Evolutionary conservation across 495 filamentous ascomycete species (phyloP).

Genomic region (Penicillium steckii): DNA sequence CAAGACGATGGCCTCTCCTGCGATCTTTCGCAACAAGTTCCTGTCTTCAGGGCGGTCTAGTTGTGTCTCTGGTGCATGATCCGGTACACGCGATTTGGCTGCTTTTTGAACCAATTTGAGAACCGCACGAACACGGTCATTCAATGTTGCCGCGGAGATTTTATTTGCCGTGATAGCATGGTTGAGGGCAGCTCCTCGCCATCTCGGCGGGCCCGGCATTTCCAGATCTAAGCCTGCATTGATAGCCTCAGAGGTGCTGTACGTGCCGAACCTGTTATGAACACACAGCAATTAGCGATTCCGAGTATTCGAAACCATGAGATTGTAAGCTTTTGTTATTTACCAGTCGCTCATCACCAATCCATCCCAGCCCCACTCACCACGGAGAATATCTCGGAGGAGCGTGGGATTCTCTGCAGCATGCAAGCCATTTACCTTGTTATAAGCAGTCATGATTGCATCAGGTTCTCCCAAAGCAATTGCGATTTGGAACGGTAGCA

Average conservation of each 20-base stretch:
- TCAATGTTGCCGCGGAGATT: conserved; percentile 48
- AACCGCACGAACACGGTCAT: conserved; percentile 56
- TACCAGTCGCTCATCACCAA: conserved; percentile 73
- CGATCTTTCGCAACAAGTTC: conserved; percentile 57
- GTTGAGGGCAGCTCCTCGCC: conserved; percentile 51
- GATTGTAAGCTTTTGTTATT: too few species aligned
- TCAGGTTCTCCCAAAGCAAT: conserved; percentile 55
- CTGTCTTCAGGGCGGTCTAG: conserved; percentile 61
- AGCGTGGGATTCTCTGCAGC: conserved; percentile 60
- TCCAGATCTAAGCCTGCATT: conserved; percentile 68
- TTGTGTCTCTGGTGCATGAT: conserved; percentile 53
- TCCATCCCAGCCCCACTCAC: conserved; percentile 69
- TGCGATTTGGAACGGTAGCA: conserved; percentile 68
- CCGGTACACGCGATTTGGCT: conserved; percentile 53
- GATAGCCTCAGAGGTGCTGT: conserved; percentile 58
- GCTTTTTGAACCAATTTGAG: conserved; percentile 58
- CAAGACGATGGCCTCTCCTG: conserved; percentile 65
- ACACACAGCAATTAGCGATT: not conserved
- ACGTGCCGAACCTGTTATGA: conserved; percentile 51
- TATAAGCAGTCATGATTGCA: conserved; percentile 73
- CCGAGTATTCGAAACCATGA: too few species aligned
- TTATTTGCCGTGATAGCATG: conserved; percentile 56
- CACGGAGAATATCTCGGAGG: conserved; percentile 59
- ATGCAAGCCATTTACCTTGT: conserved; percentile 69
- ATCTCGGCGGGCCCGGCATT: conserved; percentile 65